phyloP scores from a whole-genome alignment of 2,329 filamentous ascomycete genomes.

The Zopfia rhizophila region DNA sequence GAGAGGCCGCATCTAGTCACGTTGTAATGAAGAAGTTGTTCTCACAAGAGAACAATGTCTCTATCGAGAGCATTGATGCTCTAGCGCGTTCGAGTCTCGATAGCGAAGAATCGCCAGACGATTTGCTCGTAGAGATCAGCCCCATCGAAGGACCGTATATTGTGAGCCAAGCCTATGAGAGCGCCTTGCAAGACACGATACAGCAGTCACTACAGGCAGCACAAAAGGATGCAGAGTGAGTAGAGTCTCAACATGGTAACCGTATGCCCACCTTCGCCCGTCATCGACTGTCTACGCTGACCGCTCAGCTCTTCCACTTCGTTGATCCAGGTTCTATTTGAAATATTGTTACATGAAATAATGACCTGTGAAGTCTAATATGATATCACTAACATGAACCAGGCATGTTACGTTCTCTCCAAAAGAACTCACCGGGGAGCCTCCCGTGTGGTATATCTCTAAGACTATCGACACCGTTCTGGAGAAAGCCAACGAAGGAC shows the following conservation, averaged over 20 bases:
- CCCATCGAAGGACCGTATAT: slow-evolving; percentile 18
- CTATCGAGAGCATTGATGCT: slow-evolving; percentile 31
- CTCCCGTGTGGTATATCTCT: slow-evolving; percentile 38
- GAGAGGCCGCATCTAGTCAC: slow-evolving; percentile 11
- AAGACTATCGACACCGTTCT: slow-evolving; percentile 22
- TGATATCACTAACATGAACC: slow-evolving; percentile 8
- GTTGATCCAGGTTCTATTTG: too few relatives aligned
- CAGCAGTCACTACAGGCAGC: slow-evolving; percentile 19
- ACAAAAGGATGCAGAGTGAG: slow-evolving; percentile 28
- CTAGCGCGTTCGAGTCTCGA: slow-evolving; percentile 24
- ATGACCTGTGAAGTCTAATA: neutral
- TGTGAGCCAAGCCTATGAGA: slow-evolving; percentile 28
- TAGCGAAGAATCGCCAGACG: slow-evolving; percentile 11
- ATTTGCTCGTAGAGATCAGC: slow-evolving; percentile 25
- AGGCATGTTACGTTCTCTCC: slow-evolving; percentile 29
- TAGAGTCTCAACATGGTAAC: too few relatives aligned
- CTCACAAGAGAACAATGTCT: slow-evolving; percentile 32
- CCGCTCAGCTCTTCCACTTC: too few relatives aligned
- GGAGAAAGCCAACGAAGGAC: slow-evolving; percentile 1
- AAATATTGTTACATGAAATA: too few relatives aligned
- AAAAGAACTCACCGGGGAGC: slow-evolving; percentile 28
- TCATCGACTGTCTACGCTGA: too few relatives aligned
- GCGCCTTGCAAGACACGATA: slow-evolving; percentile 17
- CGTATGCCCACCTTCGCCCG: too few relatives aligned
- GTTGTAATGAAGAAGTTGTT: slow-evolving; percentile 33